A percentile compares a stretch with the other conserved stretches of the same genome.
These are phyloP conservation scores for Astragalus membranaceus DNA, from an alignment of 306 rosid genomes.

Conservation along the genomic window DNA sequence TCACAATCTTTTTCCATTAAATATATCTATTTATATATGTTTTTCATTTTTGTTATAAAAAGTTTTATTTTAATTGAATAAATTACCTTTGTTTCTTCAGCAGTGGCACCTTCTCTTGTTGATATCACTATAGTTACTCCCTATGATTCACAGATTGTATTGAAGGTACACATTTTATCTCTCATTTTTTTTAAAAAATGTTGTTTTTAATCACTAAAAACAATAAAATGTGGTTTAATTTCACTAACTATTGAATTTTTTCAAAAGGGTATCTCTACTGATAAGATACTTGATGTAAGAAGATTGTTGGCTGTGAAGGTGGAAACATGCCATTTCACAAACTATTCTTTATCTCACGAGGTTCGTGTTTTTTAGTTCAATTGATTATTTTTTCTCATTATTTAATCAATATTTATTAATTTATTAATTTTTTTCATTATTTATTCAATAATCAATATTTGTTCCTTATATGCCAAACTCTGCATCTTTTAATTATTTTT, in stretches of 20 bases:
- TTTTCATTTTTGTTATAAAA: neutral
- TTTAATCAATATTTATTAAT: too few species aligned
- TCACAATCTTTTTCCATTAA: slow-evolving; percentile 17
- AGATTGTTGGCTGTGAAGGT: slow-evolving; percentile 76
- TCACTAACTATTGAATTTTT: neutral
- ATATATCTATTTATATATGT: too few species aligned
- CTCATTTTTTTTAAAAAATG: neutral
- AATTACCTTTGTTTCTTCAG: neutral
- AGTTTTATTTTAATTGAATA: neutral
- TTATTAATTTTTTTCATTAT: neutral
- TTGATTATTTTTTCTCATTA: neutral
- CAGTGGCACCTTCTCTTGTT: slow-evolving; percentile 66
- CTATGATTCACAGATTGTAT: slow-evolving; percentile 53
- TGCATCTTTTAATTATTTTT: neutral
- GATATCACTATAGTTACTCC: slow-evolving; percentile 72
- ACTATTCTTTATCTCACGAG: slow-evolving; percentile 81
- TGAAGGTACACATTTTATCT: slow-evolving; percentile 47
- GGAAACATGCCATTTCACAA: slow-evolving; percentile 86
- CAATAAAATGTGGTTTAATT: neutral
- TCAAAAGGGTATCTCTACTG: slow-evolving; percentile 87
- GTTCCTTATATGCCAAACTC: neutral
- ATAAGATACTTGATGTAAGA: slow-evolving; percentile 84
- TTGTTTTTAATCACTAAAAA: neutral
- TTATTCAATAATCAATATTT: neutral
- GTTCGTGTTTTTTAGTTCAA: slow-evolving; percentile 27